A percentile compares a stretch with the other conserved stretches of the same genome.
phyloP scores from a whole-genome alignment of 2,329 filamentous ascomycete genomes.

The Cytospora leucostoma region DNA sequence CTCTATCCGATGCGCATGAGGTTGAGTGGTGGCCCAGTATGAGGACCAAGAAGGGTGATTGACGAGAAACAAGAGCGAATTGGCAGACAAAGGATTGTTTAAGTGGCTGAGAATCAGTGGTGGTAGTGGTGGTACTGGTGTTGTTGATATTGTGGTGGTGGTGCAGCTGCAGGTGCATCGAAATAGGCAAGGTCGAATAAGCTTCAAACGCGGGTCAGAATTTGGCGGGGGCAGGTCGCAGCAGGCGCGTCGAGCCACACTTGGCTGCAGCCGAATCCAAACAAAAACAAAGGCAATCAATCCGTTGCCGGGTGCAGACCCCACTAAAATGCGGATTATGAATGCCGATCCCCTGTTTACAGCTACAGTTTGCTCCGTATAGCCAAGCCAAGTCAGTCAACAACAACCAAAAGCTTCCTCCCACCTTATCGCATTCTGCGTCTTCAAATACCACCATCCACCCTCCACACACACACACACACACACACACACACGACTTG shows the following conservation, averaged over 20 bases:
- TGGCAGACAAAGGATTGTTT: background rate
- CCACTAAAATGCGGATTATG: background rate
- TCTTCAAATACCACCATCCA: background rate
- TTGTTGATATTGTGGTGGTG: background rate
- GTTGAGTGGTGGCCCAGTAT: background rate
- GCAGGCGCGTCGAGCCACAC: background rate
- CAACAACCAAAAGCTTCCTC: background rate
- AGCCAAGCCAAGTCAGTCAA: background rate
- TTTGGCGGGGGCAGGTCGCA: slow-evolving; percentile 14
- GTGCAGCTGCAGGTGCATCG: background rate
- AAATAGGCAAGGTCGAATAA: background rate
- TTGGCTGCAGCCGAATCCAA: slow-evolving; percentile 5
- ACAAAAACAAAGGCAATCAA: slow-evolving; percentile 18
- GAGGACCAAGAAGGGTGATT: background rate
- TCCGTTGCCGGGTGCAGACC: slow-evolving; percentile 14
- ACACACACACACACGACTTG: background rate
- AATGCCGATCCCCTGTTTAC: background rate
- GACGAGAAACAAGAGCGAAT: background rate
- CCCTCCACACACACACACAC: slow-evolving; percentile 15
- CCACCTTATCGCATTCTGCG: slow-evolving; percentile 4
- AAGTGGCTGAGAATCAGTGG: background rate
- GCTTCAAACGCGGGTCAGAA: background rate
- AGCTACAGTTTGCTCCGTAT: background rate
- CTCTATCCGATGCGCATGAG: slow-evolving; percentile 5
- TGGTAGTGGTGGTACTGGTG: background rate